Evolutionary conservation across 2,329 filamentous ascomycete species (phyloP).

Genomic region (Aureobasidium sp.): DNA sequence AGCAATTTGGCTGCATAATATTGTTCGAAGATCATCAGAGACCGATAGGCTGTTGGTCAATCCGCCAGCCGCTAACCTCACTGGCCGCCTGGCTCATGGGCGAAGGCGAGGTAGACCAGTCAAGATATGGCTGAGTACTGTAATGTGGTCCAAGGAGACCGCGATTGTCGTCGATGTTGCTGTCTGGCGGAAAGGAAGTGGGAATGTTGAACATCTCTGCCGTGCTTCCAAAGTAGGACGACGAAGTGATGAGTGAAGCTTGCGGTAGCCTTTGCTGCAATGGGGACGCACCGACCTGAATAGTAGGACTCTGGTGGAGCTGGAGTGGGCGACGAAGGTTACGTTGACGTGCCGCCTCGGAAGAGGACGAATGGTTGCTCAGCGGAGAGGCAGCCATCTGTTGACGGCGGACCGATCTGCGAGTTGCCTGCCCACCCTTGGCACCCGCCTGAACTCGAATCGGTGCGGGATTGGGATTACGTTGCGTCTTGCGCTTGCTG

Average conservation of each 20-base stretch:
- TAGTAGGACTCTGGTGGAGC: neutral
- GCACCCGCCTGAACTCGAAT: constrained; percentile 16
- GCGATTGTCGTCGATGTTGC: neutral
- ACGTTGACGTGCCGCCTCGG: neutral
- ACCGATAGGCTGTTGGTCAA: neutral
- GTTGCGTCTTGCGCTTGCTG: constrained; percentile 22
- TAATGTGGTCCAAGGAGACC: neutral
- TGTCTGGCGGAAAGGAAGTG: neutral
- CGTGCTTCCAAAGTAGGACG: neutral
- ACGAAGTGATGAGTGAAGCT: neutral
- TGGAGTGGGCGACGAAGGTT: neutral
- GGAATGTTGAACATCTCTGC: constrained; percentile 1
- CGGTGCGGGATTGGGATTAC: constrained; percentile 14
- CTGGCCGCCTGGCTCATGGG: neutral
- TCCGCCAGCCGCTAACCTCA: neutral
- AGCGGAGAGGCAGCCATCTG: constrained; percentile 3
- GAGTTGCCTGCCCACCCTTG: constrained; percentile 17
- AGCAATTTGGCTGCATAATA: neutral
- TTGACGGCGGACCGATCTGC: constrained; percentile 12
- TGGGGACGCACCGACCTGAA: neutral
- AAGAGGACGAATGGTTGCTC: neutral
- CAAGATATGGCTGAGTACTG: neutral
- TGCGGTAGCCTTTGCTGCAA: neutral
- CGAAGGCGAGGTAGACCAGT: constrained; percentile 3
- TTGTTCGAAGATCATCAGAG: neutral